Evolutionary conservation across 108 stramenopile genomes (phyloP).

Genomic region (Aurantiochytrium sp.): DNA sequence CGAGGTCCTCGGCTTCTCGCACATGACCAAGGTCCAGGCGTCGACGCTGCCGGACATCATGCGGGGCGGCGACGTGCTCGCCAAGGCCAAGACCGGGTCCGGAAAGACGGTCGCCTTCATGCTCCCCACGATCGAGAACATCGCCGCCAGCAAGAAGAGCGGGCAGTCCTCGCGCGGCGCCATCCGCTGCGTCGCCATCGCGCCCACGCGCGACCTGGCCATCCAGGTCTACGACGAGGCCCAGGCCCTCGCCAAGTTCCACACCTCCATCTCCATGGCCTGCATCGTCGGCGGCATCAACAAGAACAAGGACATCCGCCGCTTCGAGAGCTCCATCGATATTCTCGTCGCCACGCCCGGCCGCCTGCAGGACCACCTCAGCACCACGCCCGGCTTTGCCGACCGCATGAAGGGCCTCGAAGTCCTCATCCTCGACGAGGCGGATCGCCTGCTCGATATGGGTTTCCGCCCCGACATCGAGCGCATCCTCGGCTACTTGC

Average conservation of each 20-base stretch:
- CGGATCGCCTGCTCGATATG: slow-evolving; percentile 85
- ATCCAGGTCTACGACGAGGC: slow-evolving; percentile 78
- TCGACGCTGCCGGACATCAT: slow-evolving; percentile 62
- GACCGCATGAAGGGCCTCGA: slow-evolving; percentile 38
- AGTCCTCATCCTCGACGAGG: slow-evolving; percentile 83
- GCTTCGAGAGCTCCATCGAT: slow-evolving; percentile 47
- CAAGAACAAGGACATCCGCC: slow-evolving; percentile 67
- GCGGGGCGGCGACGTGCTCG: slow-evolving; percentile 72
- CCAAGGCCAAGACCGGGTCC: slow-evolving; percentile 87
- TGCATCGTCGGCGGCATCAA: slow-evolving; percentile 76
- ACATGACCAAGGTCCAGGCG: slow-evolving; percentile 86
- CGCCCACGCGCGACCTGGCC: slow-evolving; percentile 88
- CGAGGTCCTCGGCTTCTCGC: slow-evolving; percentile 64
- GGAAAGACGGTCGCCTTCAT: slow-evolving; percentile 79
- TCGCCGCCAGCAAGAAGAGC: neutral
- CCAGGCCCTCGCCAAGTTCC: slow-evolving; percentile 49
- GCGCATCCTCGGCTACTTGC: slow-evolving; percentile 67
- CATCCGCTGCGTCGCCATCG: slow-evolving; percentile 71
- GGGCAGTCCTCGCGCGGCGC: neutral
- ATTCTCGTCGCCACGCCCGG: slow-evolving; percentile 88
- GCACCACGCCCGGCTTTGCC: slow-evolving; percentile 62
- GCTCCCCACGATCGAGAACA: slow-evolving; percentile 64
- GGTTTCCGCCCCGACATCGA: slow-evolving; percentile 78
- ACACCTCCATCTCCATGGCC: slow-evolving; percentile 39
- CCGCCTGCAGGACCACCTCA: slow-evolving; percentile 74